Evolutionary conservation across 805 yeast genomes (phyloP), one percentile per base, ranked within the genome.

Genomic region (Myxozyma vanderwaltii): DNA sequence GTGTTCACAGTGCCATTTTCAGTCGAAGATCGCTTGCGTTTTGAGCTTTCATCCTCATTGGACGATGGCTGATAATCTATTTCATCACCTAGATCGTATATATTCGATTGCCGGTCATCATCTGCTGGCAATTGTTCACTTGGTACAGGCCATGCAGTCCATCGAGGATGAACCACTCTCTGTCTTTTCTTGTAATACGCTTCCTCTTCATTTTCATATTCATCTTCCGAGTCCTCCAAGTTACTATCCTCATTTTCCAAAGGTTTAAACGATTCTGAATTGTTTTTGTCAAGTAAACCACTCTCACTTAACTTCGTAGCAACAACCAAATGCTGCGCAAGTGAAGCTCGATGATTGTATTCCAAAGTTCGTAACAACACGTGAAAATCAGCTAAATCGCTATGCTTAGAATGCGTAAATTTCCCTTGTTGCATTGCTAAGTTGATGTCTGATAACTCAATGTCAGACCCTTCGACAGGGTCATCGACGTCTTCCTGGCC

Each of bases 131-230:
- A 49, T 24, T 46, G 35, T 8, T 31, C 44, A n/a, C 36, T 17
- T 7, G 54, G 55, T 17, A 58, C 29, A 15, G 63, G 59, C 59
- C 59, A 59, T 6, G 56, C 56, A 3, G 63, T 59, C 58, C 56
- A 54, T 19, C 46, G 19, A 17, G 50, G 49, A n/a, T 27, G 36
- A 13, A 52, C 36, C 13, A 50, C 19, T 19, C 46, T 8, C 13
- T 33, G 21, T 27, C 43, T n/a, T 12, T 33, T 33, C 24, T 13
- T 38, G 7, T 38, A 7, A 17, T 17, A 15, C n/a, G 17, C 8
- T 21, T 31, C 23, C 13, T 12, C 26, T 8, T 23, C 39, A 21
- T 45, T 35, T n/a, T n/a, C n/a, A n/a, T 13, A 31, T 29, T 39
- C 33, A 6, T 15, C 45, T 7, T 19, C 35, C 7, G 29, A 23